Evolutionary conservation across 73 alveolate species (phyloP).

Genomic region (Loxodes magnus): DNA sequence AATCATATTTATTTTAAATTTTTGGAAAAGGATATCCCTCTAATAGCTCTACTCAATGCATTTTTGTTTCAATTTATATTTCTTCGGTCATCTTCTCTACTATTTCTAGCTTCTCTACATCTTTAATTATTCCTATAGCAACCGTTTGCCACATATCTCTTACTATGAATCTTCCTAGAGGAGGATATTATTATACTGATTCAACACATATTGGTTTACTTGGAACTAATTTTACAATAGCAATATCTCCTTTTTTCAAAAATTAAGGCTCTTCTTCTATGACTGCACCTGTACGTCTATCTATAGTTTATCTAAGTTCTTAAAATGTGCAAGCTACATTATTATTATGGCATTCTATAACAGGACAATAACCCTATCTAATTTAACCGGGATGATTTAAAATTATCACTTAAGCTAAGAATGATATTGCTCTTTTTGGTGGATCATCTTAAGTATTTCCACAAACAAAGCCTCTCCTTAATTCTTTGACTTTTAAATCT

Average conservation of each 20-base stretch:
- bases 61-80: no score
- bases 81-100: background rate
- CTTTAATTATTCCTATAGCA: slow-evolving; percentile 52
- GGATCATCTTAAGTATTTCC: slow-evolving; percentile 59
- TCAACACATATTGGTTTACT: slow-evolving; percentile 33
- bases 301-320: slow-evolving; percentile 20
- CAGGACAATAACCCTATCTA: slow-evolving; percentile 34
- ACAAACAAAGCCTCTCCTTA: slow-evolving; percentile 57
- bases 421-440: slow-evolving; percentile 23
- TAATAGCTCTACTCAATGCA: no score
- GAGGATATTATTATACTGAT: slow-evolving; percentile 25
- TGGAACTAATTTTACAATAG: slow-evolving; percentile 29
- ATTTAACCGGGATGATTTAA: slow-evolving; percentile 34
- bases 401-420: slow-evolving; percentile 43
- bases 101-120: slow-evolving; percentile 14
- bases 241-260: slow-evolving; percentile 31
- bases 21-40: no score
- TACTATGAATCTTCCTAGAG: slow-evolving; percentile 56
- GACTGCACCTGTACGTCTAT: slow-evolving; percentile 18
- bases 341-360: slow-evolving; percentile 27
- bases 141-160: slow-evolving; percentile 50
- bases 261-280: slow-evolving; percentile 34
- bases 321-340: slow-evolving; percentile 32
- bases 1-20: no score
- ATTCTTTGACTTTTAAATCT: slow-evolving; percentile 30